Evolutionary conservation across 2,329 filamentous ascomycete species (phyloP), one percentile per base, ranked within the genome.

Genomic region (Clarireedia homoeocarpa): DNA sequence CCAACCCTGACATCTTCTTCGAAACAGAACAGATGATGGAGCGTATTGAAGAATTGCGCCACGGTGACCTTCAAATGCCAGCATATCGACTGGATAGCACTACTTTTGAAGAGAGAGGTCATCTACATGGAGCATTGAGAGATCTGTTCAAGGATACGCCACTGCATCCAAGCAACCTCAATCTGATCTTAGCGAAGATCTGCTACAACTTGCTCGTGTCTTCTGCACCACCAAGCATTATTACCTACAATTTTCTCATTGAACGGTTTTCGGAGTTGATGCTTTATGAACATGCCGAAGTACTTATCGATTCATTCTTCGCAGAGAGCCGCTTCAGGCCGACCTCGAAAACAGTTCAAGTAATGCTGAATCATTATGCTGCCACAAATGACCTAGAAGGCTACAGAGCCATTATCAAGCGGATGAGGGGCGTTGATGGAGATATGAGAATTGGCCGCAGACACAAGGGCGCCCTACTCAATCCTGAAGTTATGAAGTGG

Each of bases 161-260:
- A 20, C 52, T 34, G 20, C 26, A 60, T 27, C 40, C 57, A 15
- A 23, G 56, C 3, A 60, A 61, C 51, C 53, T 67, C 6, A 61
- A 67, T 48, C 49, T 66, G 10, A 62, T 67, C 50, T 48, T 71
- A 40, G 61, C 67, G 10, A 72, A 74, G 54, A 70, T 82, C 17
- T 78, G 74, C 57, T 84, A 85, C 70, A 89, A 89, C 65, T 72
- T 94, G 3, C 75, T 89, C 15, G 72, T 82, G 3, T 83, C 81
- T 2, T 69, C 77, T 2, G 74, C 80, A 17, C 79, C 83, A 0
- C 86, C 88, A 0, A 81, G 81, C 59, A 77, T 88, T 38, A 76
- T 83, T 61, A 89, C 84, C 3, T 89, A 84, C 72, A 91, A 91
- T 65, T 77, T 78, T 12, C 75, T 94, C 26, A 77, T 92, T 2